Base-by-base conservation (phyloP, 208 protist species). In the Trypanosoma caninum region DNA sequence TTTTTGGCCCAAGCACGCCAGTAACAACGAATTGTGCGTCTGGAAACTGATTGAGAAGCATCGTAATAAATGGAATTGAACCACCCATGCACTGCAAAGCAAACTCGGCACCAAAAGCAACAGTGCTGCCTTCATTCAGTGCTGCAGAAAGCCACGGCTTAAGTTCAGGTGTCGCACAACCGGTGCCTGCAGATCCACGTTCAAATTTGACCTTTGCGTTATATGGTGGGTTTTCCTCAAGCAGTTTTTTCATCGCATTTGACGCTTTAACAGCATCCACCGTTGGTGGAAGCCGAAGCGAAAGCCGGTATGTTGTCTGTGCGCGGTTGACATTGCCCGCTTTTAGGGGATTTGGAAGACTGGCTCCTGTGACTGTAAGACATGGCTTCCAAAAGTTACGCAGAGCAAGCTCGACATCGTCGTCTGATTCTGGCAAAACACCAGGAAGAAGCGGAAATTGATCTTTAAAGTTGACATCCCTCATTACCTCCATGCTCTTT, bases 261-360 rank as follows among this genome's bases (percentile, higher is more conserved):
- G 53, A 66, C 11, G 83, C 91, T 0, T 33, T 56, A 22, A 74
- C 47, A 28, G 84, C 56, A 30, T 97, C 69, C 3, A 76, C 72
- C 4, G 72, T 54, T 33, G 97, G 97, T 30, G 97, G 96, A 30
- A 97, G 27, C 27, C 97, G 90, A 37, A 98, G 54, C 0, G 95
- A 98, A 13, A 98, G 62, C 62, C 97, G 97, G 34, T 98, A n/a
- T 10, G 78, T 65, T 22, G 94, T 97, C 28, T 76, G 47, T 33
- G 83, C 74, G 48, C 95, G 82, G 50, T 98, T 83, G 4, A 99
- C 97, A 65, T 99, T 98, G 33, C 96, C 96, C 23, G 92, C 95
- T 14, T 56, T 83, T 9, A 62, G 53, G 25, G 80, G 62, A 9
- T 75, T 56, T 27, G 96, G 97, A 18, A 98, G 58, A 65, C 96